Conservation (phyloP, 2,329 filamentous ascomycete species). For the Sarocladium brachiariae region DNA sequence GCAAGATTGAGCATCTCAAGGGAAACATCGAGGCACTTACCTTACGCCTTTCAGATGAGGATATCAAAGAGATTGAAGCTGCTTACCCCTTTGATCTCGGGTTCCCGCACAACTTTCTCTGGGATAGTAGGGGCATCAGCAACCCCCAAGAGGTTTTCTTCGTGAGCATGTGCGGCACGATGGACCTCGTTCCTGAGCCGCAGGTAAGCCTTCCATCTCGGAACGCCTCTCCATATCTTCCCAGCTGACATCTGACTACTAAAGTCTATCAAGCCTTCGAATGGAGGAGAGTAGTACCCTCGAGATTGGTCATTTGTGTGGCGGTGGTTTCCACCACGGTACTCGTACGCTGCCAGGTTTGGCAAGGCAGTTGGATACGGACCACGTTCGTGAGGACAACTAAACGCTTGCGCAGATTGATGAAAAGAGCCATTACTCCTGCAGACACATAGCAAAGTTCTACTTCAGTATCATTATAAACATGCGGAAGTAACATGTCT, state of each 20-base stretch:
- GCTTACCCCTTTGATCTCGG: slow-evolving; percentile 57
- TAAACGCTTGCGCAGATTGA: too few species aligned
- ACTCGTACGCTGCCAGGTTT: background rate
- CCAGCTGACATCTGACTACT: slow-evolving; percentile 11
- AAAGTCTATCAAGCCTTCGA: slow-evolving; percentile 34
- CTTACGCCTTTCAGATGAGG: slow-evolving; percentile 50
- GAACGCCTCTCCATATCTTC: too few species aligned
- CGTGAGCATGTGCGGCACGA: slow-evolving; percentile 38
- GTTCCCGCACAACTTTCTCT: slow-evolving; percentile 59
- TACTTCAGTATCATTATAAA: too few species aligned
- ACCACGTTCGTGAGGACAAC: too few species aligned
- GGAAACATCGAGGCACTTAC: slow-evolving; percentile 62
- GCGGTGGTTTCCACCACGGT: slow-evolving; percentile 23
- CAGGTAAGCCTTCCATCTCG: slow-evolving; percentile 24
- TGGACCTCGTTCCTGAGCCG: slow-evolving; percentile 40
- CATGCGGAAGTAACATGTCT: too few species aligned
- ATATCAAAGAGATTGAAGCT: slow-evolving; percentile 60
- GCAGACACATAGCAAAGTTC: too few species aligned
- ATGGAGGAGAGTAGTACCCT: slow-evolving; percentile 35
- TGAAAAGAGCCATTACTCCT: too few species aligned
- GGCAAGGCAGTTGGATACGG: background rate
- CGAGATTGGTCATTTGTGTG: slow-evolving; percentile 23
- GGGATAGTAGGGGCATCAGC: slow-evolving; percentile 29
- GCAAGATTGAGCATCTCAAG: slow-evolving; percentile 62
- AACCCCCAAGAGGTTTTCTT: slow-evolving; percentile 36